These are phyloP conservation scores for Cladosporium velox DNA, from an alignment of 2,329 filamentous ascomycete genomes.

Conservation along the genomic window DNA sequence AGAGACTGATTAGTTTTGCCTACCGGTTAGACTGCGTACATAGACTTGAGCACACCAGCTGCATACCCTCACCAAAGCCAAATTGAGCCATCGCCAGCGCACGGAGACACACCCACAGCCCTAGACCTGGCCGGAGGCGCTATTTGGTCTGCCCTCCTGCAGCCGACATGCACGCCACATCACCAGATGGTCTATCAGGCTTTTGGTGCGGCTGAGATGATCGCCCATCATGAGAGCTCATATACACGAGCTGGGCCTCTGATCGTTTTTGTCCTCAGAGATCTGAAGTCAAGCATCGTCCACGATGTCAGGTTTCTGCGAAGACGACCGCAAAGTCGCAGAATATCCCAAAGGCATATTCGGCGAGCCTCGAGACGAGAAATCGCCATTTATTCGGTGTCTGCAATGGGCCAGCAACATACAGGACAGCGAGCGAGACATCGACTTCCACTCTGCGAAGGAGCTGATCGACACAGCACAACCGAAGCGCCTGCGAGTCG, in stretches of 20 bases:
- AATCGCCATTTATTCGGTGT: conserved; percentile 12
- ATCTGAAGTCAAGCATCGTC: background rate
- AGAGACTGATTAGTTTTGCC: background rate
- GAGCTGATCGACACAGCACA: conserved; percentile 13
- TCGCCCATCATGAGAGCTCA: background rate
- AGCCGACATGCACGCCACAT: conserved; percentile 3
- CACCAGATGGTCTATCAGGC: background rate
- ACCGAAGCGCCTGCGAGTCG: background rate
- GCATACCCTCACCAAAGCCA: background rate
- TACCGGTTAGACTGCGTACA: background rate
- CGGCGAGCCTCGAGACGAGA: conserved; percentile 6
- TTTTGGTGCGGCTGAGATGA: conserved; percentile 5
- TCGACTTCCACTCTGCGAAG: background rate
- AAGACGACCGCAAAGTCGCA: background rate
- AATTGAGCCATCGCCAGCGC: background rate
- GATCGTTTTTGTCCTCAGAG: background rate
- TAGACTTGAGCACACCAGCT: background rate
- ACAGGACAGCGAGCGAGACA: background rate
- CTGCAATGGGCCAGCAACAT: conserved; percentile 14
- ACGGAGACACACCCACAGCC: background rate
- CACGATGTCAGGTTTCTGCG: conserved; percentile 15
- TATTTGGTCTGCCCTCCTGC: background rate
- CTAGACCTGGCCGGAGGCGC: conserved; percentile 2
- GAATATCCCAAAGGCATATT: conserved; percentile 12
- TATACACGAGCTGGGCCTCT: background rate